Percentiles rank a stretch among this genome's conserved stretches.
Conservation (phyloP, 1,139 yeast genomes). For the Magnusiomyces suaveolens region DNA sequence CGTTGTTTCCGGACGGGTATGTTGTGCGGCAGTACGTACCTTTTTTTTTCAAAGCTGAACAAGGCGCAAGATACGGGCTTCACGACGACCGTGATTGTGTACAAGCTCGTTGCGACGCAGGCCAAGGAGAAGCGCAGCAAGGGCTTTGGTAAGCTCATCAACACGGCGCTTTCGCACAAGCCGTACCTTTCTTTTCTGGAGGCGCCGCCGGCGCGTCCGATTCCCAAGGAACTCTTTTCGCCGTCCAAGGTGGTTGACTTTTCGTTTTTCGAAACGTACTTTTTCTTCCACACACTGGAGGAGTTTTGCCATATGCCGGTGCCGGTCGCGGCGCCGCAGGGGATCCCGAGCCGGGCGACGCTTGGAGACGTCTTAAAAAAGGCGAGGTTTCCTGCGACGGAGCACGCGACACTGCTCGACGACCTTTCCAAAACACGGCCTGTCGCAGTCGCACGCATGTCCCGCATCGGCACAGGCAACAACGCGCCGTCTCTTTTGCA, state of each 20-base stretch:
- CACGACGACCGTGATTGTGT: slow-evolving; percentile 4
- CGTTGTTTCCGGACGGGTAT: slow-evolving; percentile 12
- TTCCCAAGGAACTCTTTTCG: slow-evolving; percentile 6
- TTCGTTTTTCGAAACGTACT: slow-evolving; percentile 12
- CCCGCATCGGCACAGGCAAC: neutral
- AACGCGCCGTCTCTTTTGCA: neutral
- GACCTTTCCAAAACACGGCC: neutral
- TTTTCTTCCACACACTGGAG: slow-evolving; percentile 12
- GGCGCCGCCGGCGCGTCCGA: neutral
- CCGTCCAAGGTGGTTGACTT: slow-evolving; percentile 12
- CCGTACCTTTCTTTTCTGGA: neutral
- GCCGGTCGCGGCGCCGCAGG: neutral
- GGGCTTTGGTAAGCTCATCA: slow-evolving; percentile 4
- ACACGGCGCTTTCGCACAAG: neutral
- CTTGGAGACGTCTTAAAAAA: neutral
- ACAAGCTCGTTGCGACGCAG: neutral
- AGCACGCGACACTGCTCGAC: neutral
- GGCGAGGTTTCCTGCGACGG: neutral
- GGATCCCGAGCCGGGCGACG: neutral
- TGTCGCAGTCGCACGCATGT: neutral
- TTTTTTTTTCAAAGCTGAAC: slow-evolving; percentile 11
- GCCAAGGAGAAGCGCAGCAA: slow-evolving; percentile 7
- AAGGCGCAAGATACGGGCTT: slow-evolving; percentile 3
- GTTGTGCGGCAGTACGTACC: slow-evolving; percentile 6
- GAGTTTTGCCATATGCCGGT: slow-evolving; percentile 11